These are phyloP conservation scores for Lippia alba DNA, from an alignment of 305 asterid genomes.

Conservation along the genomic window DNA sequence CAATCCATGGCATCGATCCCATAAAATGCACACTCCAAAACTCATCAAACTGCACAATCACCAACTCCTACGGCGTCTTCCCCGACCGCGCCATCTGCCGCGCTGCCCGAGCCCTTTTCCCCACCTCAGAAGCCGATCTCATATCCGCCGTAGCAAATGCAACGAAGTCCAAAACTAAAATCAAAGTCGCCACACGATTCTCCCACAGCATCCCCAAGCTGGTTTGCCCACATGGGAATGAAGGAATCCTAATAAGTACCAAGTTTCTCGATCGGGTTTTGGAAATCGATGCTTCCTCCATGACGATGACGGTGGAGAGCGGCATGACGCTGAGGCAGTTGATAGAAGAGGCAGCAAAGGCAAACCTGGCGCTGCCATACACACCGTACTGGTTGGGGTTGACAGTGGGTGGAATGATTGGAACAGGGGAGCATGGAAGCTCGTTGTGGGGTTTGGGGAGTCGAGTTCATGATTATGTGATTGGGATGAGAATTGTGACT, in stretches of 20 bases:
- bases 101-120: conserved; percentile 46
- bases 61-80: conserved; percentile 52
- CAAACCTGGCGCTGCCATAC: conserved; percentile 47
- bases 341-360: conserved; percentile 39
- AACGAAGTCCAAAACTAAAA: conserved; percentile 26
- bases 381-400: conserved; percentile 64
- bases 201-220: conserved; percentile 61
- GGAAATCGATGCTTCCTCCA: conserved; percentile 24
- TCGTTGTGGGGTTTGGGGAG: conserved; percentile 60
- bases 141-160: conserved; percentile 47
- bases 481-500: conserved; percentile 42
- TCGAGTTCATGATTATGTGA: conserved; percentile 55
- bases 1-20: conserved; percentile 37
- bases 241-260: conserved; percentile 54
- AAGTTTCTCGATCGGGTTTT: conserved; percentile 37
- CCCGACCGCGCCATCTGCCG: conserved; percentile 54
- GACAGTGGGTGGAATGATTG: conserved; percentile 59
- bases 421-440: conserved; percentile 67
- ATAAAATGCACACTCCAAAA: conserved; percentile 28
- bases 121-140: conserved; percentile 45
- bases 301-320: conserved; percentile 57
- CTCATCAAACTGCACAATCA: conserved; percentile 51
- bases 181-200: conserved; percentile 50
- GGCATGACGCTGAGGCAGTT: conserved; percentile 50
- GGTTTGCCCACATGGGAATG: conserved; percentile 51